A percentile compares a stretch with the other conserved stretches of the same genome.
Conservation (phyloP, 2,329 filamentous ascomycete genomes). For the Myriosclerotinia scirpicola region DNA sequence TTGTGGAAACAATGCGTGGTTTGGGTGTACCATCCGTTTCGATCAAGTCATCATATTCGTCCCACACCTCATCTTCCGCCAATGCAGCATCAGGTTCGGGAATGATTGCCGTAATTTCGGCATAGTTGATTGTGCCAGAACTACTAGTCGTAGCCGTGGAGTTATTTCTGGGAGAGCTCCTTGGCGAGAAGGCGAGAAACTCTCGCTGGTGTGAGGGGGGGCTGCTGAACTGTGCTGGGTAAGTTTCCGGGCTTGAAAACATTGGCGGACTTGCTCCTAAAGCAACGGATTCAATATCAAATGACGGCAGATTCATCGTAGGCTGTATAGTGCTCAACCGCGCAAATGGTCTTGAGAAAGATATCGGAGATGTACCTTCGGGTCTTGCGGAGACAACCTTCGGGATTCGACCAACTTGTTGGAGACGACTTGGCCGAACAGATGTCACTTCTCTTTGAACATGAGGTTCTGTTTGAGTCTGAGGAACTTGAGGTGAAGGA, state of each 20-base stretch:
- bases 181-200: constrained; percentile 68
- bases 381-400: constrained; percentile 71
- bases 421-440: constrained; percentile 60
- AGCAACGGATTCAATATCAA: constrained; percentile 48
- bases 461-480: constrained; percentile 31
- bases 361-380: constrained; percentile 68
- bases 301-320: constrained; percentile 35
- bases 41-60: constrained; percentile 88
- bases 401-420: constrained; percentile 83
- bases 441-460: constrained; percentile 30
- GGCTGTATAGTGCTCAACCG: constrained; percentile 50
- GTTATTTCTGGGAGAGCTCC: constrained; percentile 63
- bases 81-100: constrained; percentile 62
- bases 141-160: constrained; percentile 61
- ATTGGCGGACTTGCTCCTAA: constrained; percentile 48
- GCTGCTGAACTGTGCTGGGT: constrained; percentile 24
- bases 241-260: constrained; percentile 31
- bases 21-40: constrained; percentile 57
- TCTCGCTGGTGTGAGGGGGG: constrained; percentile 47
- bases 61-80: constrained; percentile 92
- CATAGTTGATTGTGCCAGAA: constrained; percentile 55
- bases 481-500: constrained; percentile 28
- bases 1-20: constrained; percentile 51
- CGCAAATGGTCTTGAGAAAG: constrained; percentile 83
- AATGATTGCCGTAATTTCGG: constrained; percentile 64